Percentiles rank a stretch among this genome's conserved stretches.
These are phyloP conservation scores for Mucor velutinosus DNA, from an alignment of 371 early-diverging fungal species.

Conservation along the genomic window DNA sequence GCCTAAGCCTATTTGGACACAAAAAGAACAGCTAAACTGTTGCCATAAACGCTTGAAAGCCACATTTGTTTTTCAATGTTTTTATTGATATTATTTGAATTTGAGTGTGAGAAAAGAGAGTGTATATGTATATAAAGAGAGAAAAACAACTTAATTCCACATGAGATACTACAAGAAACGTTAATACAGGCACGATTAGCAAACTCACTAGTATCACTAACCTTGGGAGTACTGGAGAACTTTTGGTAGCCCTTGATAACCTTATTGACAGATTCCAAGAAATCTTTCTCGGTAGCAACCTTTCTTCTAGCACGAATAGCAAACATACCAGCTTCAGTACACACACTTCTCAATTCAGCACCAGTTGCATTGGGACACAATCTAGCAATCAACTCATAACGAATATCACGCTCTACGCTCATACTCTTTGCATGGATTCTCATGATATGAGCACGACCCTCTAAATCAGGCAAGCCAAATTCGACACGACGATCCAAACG, in stretches of 20 bases:
- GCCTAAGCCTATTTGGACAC: not conserved
- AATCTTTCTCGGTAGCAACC: constrained; percentile 99
- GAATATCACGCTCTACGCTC: constrained; percentile 99
- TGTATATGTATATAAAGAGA: constrained; percentile 7
- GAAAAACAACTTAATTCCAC: constrained; percentile 47
- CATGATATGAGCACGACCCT: constrained; percentile 97
- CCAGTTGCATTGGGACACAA: constrained; percentile 96
- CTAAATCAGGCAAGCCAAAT: constrained; percentile 98
- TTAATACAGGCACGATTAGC: not conserved
- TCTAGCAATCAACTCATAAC: constrained; percentile 95
- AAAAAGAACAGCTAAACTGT: not conserved
- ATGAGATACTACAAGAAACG: constrained; percentile 46
- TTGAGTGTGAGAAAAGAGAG: constrained; percentile 2
- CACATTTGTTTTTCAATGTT: constrained; percentile 1
- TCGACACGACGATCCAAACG: constrained; percentile 99
- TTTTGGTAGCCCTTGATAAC: constrained; percentile 99
- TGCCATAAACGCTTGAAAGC: not conserved
- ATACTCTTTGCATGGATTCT: constrained; percentile 99
- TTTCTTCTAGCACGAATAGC: constrained; percentile 99
- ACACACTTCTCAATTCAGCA: constrained; percentile 99
- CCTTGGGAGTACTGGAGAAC: constrained; percentile 93
- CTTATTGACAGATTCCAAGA: constrained; percentile 99
- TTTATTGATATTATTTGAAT: constrained; percentile 7
- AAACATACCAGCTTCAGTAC: constrained; percentile 99
- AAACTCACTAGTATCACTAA: constrained; percentile 1